phyloP scores from a whole-genome alignment of 1,139 yeast genomes.

The Magnusiomyces fungicola region DNA sequence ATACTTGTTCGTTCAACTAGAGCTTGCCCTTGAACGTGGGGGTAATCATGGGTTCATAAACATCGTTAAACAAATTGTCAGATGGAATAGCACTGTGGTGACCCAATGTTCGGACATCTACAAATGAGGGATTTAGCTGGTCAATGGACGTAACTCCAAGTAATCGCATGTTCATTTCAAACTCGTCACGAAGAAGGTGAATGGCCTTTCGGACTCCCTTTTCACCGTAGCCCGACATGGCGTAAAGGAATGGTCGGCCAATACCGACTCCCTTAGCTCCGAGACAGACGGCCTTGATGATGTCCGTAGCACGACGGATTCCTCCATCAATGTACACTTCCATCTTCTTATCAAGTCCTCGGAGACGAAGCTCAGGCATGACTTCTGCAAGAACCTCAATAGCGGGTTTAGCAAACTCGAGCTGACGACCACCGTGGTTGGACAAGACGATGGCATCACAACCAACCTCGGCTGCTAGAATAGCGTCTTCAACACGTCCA shows the following conservation, averaged over 20 bases:
- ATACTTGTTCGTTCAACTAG: not conserved
- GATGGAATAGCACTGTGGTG: constrained; percentile 41
- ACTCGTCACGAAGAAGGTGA: constrained; percentile 70
- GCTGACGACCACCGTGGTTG: constrained; percentile 76
- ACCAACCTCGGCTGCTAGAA: constrained; percentile 54
- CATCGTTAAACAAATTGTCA: constrained; percentile 40
- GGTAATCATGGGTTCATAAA: constrained; percentile 36
- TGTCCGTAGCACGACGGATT: constrained; percentile 64
- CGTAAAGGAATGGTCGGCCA: constrained; percentile 70
- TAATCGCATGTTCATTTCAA: constrained; percentile 82
- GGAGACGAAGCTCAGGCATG: constrained; percentile 45
- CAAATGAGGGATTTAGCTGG: constrained; percentile 50
- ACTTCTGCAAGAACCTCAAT: constrained; percentile 61
- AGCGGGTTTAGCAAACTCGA: constrained; percentile 62
- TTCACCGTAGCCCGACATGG: constrained; percentile 69
- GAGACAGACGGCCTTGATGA: constrained; percentile 61
- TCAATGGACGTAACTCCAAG: constrained; percentile 65
- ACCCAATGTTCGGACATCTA: constrained; percentile 40
- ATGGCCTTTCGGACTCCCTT: constrained; percentile 75
- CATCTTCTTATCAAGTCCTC: constrained; percentile 45
- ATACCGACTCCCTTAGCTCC: constrained; percentile 77
- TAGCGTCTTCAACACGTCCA: constrained; percentile 61
- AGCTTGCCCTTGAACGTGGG: constrained; percentile 26
- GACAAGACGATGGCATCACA: constrained; percentile 62
- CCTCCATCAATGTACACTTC: constrained; percentile 73